Evolutionary conservation across 2,329 filamentous ascomycete species (phyloP), one percentile per base, ranked within the genome.

Genomic region (Colletotrichum endophyticum): DNA sequence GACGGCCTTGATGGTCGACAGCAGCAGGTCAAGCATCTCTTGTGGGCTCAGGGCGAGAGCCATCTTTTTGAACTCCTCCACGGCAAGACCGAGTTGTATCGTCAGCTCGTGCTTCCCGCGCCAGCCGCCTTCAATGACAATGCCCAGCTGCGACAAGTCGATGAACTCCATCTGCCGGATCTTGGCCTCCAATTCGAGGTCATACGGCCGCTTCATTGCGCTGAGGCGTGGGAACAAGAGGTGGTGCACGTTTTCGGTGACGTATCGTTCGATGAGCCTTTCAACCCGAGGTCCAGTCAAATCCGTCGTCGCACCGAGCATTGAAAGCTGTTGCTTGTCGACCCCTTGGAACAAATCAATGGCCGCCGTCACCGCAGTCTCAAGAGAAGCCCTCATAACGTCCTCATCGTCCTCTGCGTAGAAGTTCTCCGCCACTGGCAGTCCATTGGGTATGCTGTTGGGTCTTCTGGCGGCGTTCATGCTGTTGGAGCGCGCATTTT

Each of bases 301-400:
- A 82, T 98, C 96, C 3, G 98, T 99, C 2, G 96, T 98, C 6
- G 96, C 95, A 22, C 96, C 97, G 6, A 99, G 89, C 44, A 98
- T 89, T 5, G 96, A 98, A 32, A 99, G 88, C 81, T 99, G 97
- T 81, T 98, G 95, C 84, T 98, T 98, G 83, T 99, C 97, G 8
- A 99, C 96, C 76, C 93, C 93, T 81, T 99, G 96, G 79, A 99
- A 99, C 2, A 99, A 89, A 81, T 99, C 97, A 79, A 99, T 99
- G 0, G 96, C 97, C 12, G 95, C 92, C 12, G 95, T 98, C 13
- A 99, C 95, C 2, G 96, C 96, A 2, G 95, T 98, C 85, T 99
- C 97, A 16, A 99, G 87, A 19, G 96, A 95, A 27, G 93, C 93
- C 72, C 96, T 91, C 93, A 99, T 96, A 34, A 95, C 90, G 79